Base-by-base conservation (phyloP, 768 basidiomycete species). In the Serendipita sp. region DNA sequence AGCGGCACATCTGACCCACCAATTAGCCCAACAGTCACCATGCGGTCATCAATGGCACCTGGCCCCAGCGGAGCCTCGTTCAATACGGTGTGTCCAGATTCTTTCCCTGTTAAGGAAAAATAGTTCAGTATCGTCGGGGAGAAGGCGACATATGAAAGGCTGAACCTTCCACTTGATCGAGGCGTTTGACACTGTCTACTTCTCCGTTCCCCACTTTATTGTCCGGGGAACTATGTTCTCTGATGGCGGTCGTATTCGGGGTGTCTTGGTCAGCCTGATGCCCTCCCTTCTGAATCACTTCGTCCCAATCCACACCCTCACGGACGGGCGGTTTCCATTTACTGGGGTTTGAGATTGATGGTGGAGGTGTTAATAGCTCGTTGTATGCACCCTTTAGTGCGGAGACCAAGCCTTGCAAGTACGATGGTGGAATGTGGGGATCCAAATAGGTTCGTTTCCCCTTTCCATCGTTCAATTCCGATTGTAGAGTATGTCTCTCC, bases 11-110 rank as follows among this genome's bases (percentile, higher is more conserved):
- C 3, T 44, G 11, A 65, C 73, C 18, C 69, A 81, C 90, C 91
- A 64, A 94, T 86, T 53, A 93, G 73, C 3, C 91, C 91, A 62
- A 94, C 78, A 1, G 91, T 94, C 46, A 94, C 72, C 68, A 81
- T 79, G 29, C 18, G 48, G n/a, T 50, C 48, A 18, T 50, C 48
- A 18, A 18, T n/a, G 8, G 6, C 48, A 31, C n/a, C n/a, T 50
- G 48, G 29, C 48, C 18, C 48, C 18, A 6, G 40, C 5, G 13
- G 13, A 40, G 5, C 6, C 6, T 40, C 40, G 40, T 13, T 40
- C 13, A 40, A 40, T 40, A 40, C 40, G 6, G 40, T 5, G 40
- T 40, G 40, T 5, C 40, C 40, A 5, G 40, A 40, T 13, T 40
- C 40, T 13, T 13, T 40, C 5, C 13, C 40, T 40, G 13, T 13